Evolutionary conservation across 441 rosid species (phyloP).

Genomic region (Macaranga tanarius): DNA sequence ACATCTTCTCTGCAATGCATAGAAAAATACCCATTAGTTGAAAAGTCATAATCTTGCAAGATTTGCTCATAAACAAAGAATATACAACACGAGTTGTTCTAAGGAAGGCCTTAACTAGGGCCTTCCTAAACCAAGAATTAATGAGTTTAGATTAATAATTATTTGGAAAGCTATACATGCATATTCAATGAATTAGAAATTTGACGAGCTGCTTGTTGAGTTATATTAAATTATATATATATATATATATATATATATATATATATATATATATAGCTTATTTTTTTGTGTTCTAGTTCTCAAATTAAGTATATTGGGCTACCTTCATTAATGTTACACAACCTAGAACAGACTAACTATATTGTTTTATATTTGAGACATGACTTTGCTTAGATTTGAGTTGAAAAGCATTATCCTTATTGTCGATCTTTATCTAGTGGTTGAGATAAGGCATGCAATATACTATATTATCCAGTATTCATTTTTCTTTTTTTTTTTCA

Average conservation of each 20-base stretch:
- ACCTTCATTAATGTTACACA: slow-evolving; percentile 27
- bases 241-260: too few relatives aligned
- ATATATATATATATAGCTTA: too few relatives aligned
- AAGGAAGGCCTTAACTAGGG: slow-evolving; percentile 30
- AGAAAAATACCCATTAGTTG: not conserved
- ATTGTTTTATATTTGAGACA: slow-evolving; percentile 21
- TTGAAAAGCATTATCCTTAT: slow-evolving; percentile 20
- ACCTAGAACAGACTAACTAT: slow-evolving; percentile 14
- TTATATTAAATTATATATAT: too few relatives aligned
- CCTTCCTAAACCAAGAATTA: not conserved
- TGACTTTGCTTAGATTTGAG: slow-evolving; percentile 24
- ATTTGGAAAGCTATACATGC: not conserved
- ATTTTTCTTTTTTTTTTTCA: not conserved
- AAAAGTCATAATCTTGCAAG: not conserved
- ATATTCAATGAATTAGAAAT: not conserved
- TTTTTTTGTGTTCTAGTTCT: not conserved
- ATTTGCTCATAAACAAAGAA: not conserved
- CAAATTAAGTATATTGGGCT: slow-evolving; percentile 18
- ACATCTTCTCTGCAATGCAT: not conserved
- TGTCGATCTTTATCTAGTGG: slow-evolving; percentile 17
- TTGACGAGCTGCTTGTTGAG: not conserved
- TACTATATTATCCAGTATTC: not conserved
- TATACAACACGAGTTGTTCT: not conserved
- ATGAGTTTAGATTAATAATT: not conserved
- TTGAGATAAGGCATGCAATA: slow-evolving; percentile 18